phyloP scores from a whole-genome alignment of 1,284 basidiomycete genomes.

The Gymnopus androsaceus region DNA sequence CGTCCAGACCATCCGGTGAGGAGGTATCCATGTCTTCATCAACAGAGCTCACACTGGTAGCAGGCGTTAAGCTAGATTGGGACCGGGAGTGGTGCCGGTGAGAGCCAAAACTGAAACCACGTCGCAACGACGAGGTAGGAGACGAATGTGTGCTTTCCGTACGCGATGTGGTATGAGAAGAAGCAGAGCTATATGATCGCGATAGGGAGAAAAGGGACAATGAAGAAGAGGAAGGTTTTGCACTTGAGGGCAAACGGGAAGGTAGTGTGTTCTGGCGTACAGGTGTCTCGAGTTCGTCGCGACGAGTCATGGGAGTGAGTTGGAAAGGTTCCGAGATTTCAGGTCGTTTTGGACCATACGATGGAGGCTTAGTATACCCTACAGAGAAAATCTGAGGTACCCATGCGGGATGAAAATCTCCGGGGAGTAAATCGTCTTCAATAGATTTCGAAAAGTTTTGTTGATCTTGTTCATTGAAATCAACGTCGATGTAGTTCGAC shows the following conservation, averaged over 20 bases:
- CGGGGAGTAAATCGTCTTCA: conserved; percentile 5
- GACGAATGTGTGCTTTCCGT: background rate
- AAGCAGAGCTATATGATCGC: background rate
- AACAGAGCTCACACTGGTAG: background rate
- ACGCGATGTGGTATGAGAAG: background rate
- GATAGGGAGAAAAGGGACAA: background rate
- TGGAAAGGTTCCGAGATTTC: conserved; percentile 19
- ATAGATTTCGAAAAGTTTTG: background rate
- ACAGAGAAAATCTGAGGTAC: conserved; percentile 18
- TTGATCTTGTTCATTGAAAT: conserved; percentile 5
- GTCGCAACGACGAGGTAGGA: background rate
- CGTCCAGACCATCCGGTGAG: background rate
- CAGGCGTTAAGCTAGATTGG: background rate
- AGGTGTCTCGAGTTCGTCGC: background rate
- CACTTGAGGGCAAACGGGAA: background rate
- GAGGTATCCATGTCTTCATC: background rate
- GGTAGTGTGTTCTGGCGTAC: background rate
- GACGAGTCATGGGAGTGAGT: conserved; percentile 9
- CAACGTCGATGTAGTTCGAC: conserved; percentile 44
- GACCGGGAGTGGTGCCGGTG: background rate
- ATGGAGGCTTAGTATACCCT: conserved; percentile 12
- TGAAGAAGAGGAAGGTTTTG: background rate
- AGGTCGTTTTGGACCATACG: conserved; percentile 3
- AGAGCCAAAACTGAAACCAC: conserved; percentile 13
- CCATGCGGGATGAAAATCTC: conserved; percentile 14